Evolutionary conservation across 2,329 filamentous ascomycete genomes (phyloP).

Genomic region (Moelleriella libera): DNA sequence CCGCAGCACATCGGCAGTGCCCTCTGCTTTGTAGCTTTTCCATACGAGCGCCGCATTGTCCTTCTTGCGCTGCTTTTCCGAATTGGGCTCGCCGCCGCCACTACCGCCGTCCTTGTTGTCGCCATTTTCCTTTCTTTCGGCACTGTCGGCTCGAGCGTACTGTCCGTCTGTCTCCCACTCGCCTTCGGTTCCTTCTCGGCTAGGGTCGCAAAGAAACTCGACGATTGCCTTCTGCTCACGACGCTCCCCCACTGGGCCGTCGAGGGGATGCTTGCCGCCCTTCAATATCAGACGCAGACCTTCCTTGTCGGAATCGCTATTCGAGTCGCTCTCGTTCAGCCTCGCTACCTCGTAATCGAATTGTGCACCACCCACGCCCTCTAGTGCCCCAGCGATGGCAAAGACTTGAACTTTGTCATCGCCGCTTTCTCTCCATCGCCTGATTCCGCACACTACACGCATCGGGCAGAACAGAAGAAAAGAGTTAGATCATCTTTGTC

Average conservation of each 20-base stretch:
- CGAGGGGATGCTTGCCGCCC: conserved; percentile 39
- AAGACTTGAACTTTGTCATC: conserved; percentile 41
- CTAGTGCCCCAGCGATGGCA: conserved; percentile 61
- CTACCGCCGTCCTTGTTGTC: conserved; percentile 20
- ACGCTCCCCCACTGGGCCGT: conserved; percentile 34
- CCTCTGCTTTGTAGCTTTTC: conserved; percentile 52
- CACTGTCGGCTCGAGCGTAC: conserved; percentile 3
- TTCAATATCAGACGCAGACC: conserved; percentile 57
- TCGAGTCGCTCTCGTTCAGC: conserved; percentile 49
- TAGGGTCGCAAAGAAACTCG: conserved; percentile 69
- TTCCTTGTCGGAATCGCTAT: conserved; percentile 51
- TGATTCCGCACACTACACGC: conserved; percentile 60
- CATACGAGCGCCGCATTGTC: conserved; percentile 56
- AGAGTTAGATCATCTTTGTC: too few species aligned
- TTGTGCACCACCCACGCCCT: conserved; percentile 37
- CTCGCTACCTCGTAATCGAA: conserved; percentile 54
- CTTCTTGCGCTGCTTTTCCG: conserved; percentile 36
- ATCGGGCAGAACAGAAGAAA: too few species aligned
- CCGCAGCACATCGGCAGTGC: conserved; percentile 48
- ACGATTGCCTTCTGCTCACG: conserved; percentile 62
- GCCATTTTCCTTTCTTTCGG: conserved; percentile 13
- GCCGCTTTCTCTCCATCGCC: conserved; percentile 37
- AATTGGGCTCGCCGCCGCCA: conserved; percentile 22
- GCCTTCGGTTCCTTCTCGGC: conserved; percentile 60
- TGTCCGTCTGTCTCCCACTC: conserved; percentile 39